Evolutionary conservation across 257 asterid genomes (phyloP).

Genomic region (Ballota nigra): DNA sequence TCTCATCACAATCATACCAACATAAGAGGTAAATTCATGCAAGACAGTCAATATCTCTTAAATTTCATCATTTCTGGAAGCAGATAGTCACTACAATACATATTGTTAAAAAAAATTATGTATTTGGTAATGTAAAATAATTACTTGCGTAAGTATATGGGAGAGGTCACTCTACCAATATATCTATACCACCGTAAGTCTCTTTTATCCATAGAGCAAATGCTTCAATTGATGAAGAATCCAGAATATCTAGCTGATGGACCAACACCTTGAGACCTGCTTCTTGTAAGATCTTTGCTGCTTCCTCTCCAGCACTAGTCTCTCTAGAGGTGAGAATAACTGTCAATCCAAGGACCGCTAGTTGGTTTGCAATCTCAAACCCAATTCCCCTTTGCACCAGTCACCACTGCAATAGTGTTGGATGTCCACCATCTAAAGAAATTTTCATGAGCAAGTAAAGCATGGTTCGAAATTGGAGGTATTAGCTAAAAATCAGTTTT

Average conservation of each 20-base stretch:
- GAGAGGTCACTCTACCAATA: constrained; percentile 49
- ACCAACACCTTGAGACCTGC: constrained; percentile 63
- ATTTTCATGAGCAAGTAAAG: not conserved
- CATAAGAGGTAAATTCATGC: not conserved
- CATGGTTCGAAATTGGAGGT: not conserved
- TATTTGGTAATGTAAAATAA: not conserved
- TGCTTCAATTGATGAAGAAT: constrained; percentile 53
- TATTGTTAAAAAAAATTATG: not conserved
- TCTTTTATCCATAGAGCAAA: constrained; percentile 62
- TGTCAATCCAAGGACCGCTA: constrained; percentile 66
- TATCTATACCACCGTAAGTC: constrained; percentile 70
- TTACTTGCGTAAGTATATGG: constrained; percentile 5
- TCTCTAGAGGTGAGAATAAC: constrained; percentile 82
- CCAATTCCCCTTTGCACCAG: constrained; percentile 98
- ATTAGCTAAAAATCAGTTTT: not conserved
- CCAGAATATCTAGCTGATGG: constrained; percentile 69
- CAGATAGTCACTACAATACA: no score
- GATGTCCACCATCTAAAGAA: constrained; percentile 81
- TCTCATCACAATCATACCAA: constrained; percentile 1
- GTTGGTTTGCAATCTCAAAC: constrained; percentile 75
- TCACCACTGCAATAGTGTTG: constrained; percentile 73
- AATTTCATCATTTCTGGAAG: no score
- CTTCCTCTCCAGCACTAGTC: constrained; percentile 57
- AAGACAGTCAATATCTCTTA: not conserved
- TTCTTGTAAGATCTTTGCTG: constrained; percentile 56